phyloP scores from a whole-genome alignment of 75 land plant genomes.

The Sequoia sempervirens region DNA sequence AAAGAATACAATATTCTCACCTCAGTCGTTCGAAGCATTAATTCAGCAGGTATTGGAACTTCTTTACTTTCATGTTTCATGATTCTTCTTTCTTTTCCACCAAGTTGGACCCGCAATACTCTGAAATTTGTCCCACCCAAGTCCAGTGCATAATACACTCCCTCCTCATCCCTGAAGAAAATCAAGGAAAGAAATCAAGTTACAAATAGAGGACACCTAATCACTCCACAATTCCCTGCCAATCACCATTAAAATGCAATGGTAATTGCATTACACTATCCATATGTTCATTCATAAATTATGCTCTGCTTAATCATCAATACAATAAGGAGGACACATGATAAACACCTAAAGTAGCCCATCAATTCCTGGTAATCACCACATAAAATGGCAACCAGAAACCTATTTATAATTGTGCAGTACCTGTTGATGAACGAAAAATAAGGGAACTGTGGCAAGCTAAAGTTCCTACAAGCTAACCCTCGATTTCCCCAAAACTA shows the following conservation, averaged over 20 bases:
- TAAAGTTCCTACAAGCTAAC: not conserved
- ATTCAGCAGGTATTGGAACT: conserved; percentile 58
- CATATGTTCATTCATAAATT: not conserved
- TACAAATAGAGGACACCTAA: not conserved
- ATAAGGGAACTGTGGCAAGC: not conserved
- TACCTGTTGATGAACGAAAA: not conserved
- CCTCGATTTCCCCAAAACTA: not conserved
- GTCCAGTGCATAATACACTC: conserved; percentile 80
- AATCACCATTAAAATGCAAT: not conserved
- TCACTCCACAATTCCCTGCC: not conserved
- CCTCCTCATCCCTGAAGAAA: conserved; percentile 44
- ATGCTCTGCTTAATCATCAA: not conserved
- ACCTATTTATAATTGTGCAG: not conserved
- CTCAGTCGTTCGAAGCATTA: conserved; percentile 68
- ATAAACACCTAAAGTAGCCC: not conserved
- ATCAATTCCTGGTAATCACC: not conserved
- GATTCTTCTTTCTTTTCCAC: conserved; percentile 43
- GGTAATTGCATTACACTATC: not conserved
- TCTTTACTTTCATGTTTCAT: conserved; percentile 36
- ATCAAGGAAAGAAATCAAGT: not conserved
- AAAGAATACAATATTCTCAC: conserved; percentile 22
- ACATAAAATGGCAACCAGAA: not conserved
- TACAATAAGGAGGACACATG: not conserved
- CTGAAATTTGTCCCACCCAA: conserved; percentile 91
- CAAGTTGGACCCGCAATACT: conserved; percentile 64